These are phyloP conservation scores for Tulasnella sp. DNA, from an alignment of 768 basidiomycete genomes.

Conservation along the genomic window DNA sequence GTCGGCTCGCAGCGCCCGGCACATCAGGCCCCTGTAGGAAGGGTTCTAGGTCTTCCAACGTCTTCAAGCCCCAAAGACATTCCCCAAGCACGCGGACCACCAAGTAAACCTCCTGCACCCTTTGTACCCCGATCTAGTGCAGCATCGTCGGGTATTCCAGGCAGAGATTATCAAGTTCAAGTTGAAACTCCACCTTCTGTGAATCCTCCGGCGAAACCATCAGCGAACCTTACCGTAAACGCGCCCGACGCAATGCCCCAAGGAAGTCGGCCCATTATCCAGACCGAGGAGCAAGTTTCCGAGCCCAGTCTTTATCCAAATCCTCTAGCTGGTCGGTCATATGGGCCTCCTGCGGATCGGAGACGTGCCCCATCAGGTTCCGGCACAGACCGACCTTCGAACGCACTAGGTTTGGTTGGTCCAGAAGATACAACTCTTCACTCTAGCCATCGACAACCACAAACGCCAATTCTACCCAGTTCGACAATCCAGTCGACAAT, in stretches of 20 bases:
- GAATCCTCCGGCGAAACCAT: neutral
- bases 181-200: neutral
- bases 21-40: too few species aligned
- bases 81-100: too few species aligned
- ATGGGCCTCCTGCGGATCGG: neutral
- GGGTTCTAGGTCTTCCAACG: too few species aligned
- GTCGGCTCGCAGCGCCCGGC: too few species aligned
- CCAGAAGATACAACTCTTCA: neutral
- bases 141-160: too few species aligned
- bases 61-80: too few species aligned
- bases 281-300: neutral
- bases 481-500: neutral
- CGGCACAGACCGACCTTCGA: neutral
- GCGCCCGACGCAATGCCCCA: neutral
- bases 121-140: too few species aligned
- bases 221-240: neutral
- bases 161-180: neutral
- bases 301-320: neutral
- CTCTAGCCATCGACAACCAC: neutral
- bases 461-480: neutral
- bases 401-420: neutral
- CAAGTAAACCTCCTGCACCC: too few species aligned
- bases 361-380: neutral
- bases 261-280: neutral
- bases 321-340: neutral